phyloP scores from a whole-genome alignment of 495 filamentous ascomycete genomes.

The Annulohypoxylon bovei region DNA sequence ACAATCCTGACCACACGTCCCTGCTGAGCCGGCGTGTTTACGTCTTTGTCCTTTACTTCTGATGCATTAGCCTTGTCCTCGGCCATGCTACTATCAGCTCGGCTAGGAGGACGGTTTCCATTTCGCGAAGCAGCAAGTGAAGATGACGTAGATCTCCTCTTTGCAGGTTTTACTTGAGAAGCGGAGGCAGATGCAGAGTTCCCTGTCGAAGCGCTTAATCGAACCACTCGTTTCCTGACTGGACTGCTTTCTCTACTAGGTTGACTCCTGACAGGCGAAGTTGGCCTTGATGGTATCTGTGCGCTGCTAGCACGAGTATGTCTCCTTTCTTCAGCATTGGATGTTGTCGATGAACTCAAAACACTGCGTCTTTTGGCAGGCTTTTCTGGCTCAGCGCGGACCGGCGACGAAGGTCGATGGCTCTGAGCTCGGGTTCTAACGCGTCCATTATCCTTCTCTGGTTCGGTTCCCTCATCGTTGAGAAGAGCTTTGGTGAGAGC shows the following conservation, averaged over 20 bases:
- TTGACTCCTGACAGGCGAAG: constrained; percentile 50
- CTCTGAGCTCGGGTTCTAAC: constrained; percentile 64
- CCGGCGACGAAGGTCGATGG: constrained; percentile 61
- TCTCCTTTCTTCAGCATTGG: constrained; percentile 48
- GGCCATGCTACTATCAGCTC: constrained; percentile 44
- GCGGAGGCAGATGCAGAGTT: constrained; percentile 32
- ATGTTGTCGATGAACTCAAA: constrained; percentile 45
- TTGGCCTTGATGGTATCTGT: constrained; percentile 49
- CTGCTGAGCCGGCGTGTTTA: constrained; percentile 74
- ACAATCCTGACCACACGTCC: constrained; percentile 71
- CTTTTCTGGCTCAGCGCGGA: constrained; percentile 53
- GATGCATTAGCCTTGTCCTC: constrained; percentile 46
- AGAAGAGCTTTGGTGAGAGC: constrained; percentile 80
- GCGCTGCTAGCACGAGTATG: constrained; percentile 52
- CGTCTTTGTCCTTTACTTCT: constrained; percentile 55
- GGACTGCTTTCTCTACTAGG: constrained; percentile 52
- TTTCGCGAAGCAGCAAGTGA: constrained; percentile 44
- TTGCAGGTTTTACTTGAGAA: constrained; percentile 44
- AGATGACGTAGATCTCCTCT: constrained; percentile 49
- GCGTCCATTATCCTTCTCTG: constrained; percentile 66
- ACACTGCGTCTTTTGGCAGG: constrained; percentile 49
- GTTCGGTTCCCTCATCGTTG: constrained; percentile 66
- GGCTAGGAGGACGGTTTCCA: constrained; percentile 49
- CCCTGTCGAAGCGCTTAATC: constrained; percentile 61
- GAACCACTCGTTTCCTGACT: constrained; percentile 64